Base-by-base conservation (phyloP, 768 basidiomycete species). In the Imleria badia region DNA sequence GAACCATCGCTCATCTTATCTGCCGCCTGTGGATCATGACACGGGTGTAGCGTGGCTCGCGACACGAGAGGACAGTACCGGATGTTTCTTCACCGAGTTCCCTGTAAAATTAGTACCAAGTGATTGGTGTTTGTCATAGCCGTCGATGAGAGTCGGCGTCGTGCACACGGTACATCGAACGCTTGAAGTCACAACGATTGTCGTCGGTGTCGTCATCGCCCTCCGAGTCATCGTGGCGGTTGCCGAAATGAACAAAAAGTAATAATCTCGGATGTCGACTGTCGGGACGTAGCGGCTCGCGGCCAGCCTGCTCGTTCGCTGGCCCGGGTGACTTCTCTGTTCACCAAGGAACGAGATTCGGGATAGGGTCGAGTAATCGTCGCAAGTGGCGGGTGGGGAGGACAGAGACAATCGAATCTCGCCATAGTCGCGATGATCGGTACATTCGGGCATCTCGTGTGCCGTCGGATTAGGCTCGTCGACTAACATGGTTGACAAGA, bases 1-100 rank as follows among this genome's bases (percentile, higher is more conserved):
- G 14, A 19, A 58, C 56, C 56, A 35, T 56, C 45, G 40, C 42
- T 45, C 55, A 45, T 40, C 43, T 48, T 3, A 55, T 56, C 42
- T 3, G 38, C 14, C 3, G n/a, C 9, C 1, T 22, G 44, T 30
- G 52, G 13, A 36, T 55, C 51, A 12, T 20, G 42, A 56, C 42
- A 45, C 23, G 8, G 10, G 11, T 44, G 22, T 51, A 3, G 44
- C 54, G 44, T 2, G 35, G 55, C 55, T 47, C 54, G 44, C 54
- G 39, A 20, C 44, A 41, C 55, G 31, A 59, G 42, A 59, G 42
- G 54, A 45, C 26, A 19, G 56, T 36, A 9, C 19, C 13, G 46
- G 29, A n/a, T 6, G 3, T 15, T 23, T 6, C 26, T 26, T 47
- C n/a, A 17, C 5, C 9, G 13, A 19, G 4, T 30, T 19, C 14